A percentile compares a stretch with the other conserved stretches of the same genome.
Evolutionary conservation across 2,329 filamentous ascomycete species (phyloP).

Genomic region (Fusarium dlaminii): DNA sequence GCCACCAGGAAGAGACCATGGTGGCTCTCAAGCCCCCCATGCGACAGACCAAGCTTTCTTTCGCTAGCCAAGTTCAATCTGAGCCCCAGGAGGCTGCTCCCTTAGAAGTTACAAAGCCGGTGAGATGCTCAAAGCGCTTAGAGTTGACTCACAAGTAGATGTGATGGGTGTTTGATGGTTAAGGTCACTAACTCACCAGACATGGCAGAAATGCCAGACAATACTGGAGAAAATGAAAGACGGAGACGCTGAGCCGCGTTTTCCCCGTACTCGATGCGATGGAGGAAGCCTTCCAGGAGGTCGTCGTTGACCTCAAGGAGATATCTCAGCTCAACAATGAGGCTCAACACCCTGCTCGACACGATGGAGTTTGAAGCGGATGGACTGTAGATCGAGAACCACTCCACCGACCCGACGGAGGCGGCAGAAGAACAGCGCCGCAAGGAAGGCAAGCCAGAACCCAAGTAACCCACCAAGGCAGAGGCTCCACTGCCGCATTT

Average conservation of each 20-base stretch:
- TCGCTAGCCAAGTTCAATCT: neutral
- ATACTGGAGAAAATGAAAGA: no score
- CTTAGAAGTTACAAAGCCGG: neutral
- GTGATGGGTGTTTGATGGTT: no score
- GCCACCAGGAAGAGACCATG: neutral
- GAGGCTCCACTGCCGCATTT: neutral
- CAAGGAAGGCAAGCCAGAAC: neutral
- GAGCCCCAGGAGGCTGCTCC: neutral
- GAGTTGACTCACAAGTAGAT: no score
- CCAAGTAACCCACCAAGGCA: neutral
- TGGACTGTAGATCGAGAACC: no score
- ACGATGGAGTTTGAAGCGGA: no score
- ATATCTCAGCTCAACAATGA: no score
- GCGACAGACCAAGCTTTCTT: neutral
- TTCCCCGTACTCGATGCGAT: neutral
- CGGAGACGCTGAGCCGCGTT: neutral
- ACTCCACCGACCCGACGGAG: no score
- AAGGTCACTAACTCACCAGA: no score
- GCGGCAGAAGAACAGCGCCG: neutral
- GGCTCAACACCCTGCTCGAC: no score
- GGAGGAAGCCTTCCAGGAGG: no score
- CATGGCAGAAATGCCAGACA: no score
- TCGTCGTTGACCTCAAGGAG: no score
- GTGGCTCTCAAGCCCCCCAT: neutral
- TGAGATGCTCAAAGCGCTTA: neutral